Evolutionary conservation across 2,329 filamentous ascomycete genomes (phyloP), one percentile per base, ranked within the genome.

Genomic region (Endocalyx cinctus): DNA sequence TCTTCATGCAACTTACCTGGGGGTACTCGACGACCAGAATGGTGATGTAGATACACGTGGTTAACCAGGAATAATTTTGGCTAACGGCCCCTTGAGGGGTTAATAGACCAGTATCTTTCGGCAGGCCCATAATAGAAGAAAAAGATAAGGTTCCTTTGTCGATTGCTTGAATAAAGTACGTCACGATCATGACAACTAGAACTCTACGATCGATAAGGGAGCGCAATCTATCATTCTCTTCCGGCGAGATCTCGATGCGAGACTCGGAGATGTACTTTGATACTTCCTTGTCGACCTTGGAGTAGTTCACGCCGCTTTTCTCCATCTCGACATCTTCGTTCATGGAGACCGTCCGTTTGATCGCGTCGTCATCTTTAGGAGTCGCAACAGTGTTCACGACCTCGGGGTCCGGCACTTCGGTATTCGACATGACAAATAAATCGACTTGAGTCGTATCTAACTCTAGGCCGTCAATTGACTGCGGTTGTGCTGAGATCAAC

Each of bases 11-110:
- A 34, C 50, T 36, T 19, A 57, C 54, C 54, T 81, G 82, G 0
- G 83, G 83, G 50, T 84, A 86, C 55, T 87, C 82, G 43, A 84
- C 81, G 29, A 80, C 58, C 8, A 87, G 63, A 14, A 85, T 77
- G 32, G 75, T 79, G 40, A 86, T 78, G 62, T 86, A 87, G 43
- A 87, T 83, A 66, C 78, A 84, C 10, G 80, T 84, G 0, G 78
- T 83, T 32, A 87, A 64, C 82, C 82, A 87, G 17, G 70, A 74
- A 53, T 79, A 87, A 60, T 85, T 54, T 13, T 55, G 43, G 19
- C 59, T 63, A 0, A 55, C 39, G 22, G 38, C 43, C 14, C 61
- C 58, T 17, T 59, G 39, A 6, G 57, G 44, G 16, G 62, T 69
- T 25, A 62, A 46, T 4, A 80, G 56, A n/a, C 63, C 42, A 0